phyloP scores from a whole-genome alignment of 106 monocot species.

The Amphibolis antarctica region DNA sequence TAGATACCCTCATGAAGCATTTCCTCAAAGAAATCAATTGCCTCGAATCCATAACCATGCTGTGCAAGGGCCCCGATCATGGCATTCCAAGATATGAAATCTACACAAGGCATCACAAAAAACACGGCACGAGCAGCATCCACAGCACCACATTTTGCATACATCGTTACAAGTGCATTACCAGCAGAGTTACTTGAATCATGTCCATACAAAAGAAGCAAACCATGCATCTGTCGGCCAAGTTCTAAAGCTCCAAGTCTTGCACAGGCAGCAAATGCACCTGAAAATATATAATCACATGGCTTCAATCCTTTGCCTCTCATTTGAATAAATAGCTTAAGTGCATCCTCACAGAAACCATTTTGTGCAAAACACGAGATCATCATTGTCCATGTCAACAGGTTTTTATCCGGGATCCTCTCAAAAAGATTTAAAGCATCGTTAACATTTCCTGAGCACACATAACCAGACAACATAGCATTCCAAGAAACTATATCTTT shows the following conservation, averaged over 20 bases:
- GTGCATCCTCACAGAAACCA: constrained; percentile 54
- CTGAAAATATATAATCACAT: constrained; percentile 73
- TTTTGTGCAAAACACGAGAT: constrained; percentile 64
- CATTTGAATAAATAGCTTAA: constrained; percentile 57
- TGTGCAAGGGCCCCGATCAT: constrained; percentile 88
- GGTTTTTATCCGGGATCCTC: constrained; percentile 46
- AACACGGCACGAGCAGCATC: constrained; percentile 38
- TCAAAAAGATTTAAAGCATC: constrained; percentile 45
- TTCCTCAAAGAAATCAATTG: constrained; percentile 51
- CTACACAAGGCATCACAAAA: constrained; percentile 53
- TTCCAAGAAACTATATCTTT: constrained; percentile 94
- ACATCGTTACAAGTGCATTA: constrained; percentile 25
- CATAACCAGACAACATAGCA: constrained; percentile 68
- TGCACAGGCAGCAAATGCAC: constrained; percentile 51
- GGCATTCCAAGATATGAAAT: constrained; percentile 85
- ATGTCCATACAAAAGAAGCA: constrained; percentile 48
- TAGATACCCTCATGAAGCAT: constrained; percentile 28
- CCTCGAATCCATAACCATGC: constrained; percentile 72
- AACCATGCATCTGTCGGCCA: constrained; percentile 62
- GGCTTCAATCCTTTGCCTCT: constrained; percentile 42
- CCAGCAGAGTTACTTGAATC: constrained; percentile 31
- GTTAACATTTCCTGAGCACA: constrained; percentile 25
- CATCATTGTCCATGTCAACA: constrained; percentile 80
- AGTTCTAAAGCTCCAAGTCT: constrained; percentile 56
- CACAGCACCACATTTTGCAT: constrained; percentile 25